These are phyloP conservation scores for Tricholoma furcatifolium DNA, from an alignment of 768 basidiomycete genomes.

Conservation along the genomic window DNA sequence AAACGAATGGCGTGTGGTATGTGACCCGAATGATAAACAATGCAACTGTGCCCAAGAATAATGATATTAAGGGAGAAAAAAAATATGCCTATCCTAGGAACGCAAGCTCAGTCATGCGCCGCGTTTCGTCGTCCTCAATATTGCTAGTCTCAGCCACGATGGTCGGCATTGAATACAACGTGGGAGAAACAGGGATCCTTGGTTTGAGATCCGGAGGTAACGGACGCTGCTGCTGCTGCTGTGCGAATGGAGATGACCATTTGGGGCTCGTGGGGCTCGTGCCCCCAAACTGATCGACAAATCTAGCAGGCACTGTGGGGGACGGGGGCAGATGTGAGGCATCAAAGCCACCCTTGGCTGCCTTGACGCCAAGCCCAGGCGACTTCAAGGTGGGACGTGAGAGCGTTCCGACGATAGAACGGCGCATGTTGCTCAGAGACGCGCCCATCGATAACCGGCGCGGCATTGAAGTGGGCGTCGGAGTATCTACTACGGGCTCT, in stretches of 20 bases:
- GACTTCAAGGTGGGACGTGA: constrained; percentile 21
- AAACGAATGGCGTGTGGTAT: constrained; percentile 1
- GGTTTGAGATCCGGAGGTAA: constrained; percentile 2
- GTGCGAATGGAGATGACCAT: constrained; percentile 1
- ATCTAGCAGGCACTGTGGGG: constrained; percentile 24
- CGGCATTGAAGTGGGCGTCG: constrained; percentile 13
- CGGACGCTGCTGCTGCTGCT: constrained; percentile 11
- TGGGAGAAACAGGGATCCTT: constrained; percentile 50
- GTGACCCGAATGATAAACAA: not conserved
- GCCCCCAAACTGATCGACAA: constrained; percentile 3
- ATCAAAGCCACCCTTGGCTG: constrained; percentile 25
- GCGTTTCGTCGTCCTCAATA: constrained; percentile 67
- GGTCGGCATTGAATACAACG: constrained; percentile 56
- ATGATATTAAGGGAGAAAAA: not conserved
- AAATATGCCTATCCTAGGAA: constrained; percentile 45
- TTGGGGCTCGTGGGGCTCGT: constrained; percentile 6
- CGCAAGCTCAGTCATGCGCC: constrained; percentile 70
- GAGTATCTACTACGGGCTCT: constrained; percentile 2
- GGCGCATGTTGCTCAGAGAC: constrained; percentile 44
- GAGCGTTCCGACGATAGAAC: constrained; percentile 40
- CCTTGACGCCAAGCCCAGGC: constrained; percentile 12
- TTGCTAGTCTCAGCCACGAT: constrained; percentile 50
- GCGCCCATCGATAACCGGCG: constrained; percentile 29
- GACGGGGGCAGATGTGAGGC: constrained; percentile 39
- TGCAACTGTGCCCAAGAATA: constrained; percentile 3